Conservation (phyloP, 208 protist genomes). For the Trypanosoma brucei region DNA sequence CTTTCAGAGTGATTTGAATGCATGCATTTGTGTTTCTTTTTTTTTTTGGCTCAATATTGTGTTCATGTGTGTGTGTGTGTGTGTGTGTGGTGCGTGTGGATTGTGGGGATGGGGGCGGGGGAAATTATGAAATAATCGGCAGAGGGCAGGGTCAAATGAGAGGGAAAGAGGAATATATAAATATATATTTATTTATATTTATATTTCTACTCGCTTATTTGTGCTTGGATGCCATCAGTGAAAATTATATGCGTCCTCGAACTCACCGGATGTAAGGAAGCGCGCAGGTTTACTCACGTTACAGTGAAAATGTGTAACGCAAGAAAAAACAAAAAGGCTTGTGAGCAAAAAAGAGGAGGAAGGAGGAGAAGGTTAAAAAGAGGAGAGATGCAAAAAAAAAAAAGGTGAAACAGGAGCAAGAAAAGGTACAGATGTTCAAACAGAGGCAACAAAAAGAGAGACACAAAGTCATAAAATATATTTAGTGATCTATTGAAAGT, state of each 20-base stretch:
- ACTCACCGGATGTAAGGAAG: no score
- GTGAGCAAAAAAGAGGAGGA: background rate
- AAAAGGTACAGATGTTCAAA: background rate
- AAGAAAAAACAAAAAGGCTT: background rate
- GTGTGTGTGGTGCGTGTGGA: no score
- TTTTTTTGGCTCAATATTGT: background rate
- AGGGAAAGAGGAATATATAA: no score
- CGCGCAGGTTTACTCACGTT: background rate
- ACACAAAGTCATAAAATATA: background rate
- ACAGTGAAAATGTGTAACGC: background rate
- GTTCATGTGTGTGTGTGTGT: background rate
- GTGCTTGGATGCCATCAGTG: no score
- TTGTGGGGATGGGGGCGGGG: no score
- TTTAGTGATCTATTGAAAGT: background rate
- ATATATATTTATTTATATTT: no score
- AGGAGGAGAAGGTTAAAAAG: background rate
- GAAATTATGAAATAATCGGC: no score
- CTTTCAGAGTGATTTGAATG: no score
- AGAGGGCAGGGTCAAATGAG: no score
- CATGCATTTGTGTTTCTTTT: background rate
- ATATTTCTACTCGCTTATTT: no score
- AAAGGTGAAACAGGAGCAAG: background rate
- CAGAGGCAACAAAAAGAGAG: background rate
- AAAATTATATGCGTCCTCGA: no score
- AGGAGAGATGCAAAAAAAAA: background rate